Conservation (phyloP, 192 early-diverging fungal genomes). For the Dimargaris cristalligena region DNA sequence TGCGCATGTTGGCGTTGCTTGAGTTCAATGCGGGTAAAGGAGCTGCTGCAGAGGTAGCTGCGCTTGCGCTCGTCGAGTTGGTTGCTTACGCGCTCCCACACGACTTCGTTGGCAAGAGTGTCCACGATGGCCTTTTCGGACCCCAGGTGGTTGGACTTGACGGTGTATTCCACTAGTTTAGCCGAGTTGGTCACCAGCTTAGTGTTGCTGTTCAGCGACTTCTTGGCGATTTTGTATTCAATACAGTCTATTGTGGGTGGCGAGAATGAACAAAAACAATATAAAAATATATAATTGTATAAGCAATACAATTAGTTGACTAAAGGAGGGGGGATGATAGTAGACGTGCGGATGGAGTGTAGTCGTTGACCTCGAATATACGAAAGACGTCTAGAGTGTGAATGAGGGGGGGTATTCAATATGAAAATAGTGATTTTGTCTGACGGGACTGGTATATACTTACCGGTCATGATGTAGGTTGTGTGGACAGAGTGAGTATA, state of each 20-base stretch:
- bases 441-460: too few species aligned
- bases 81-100: background rate
- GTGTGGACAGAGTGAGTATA: too few species aligned
- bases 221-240: slow-evolving; percentile 5
- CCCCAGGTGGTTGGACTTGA: background rate
- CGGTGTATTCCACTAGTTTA: background rate
- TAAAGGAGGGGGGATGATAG: background rate
- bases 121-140: background rate
- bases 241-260: background rate
- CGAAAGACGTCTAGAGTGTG: too few species aligned
- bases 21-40: background rate
- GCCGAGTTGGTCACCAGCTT: background rate
- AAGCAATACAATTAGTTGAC: background rate
- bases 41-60: background rate
- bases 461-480: too few species aligned
- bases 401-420: too few species aligned
- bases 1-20: background rate
- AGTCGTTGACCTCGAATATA: background rate
- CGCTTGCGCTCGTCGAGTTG: background rate
- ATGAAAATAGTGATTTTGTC: background rate
- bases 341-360: background rate
- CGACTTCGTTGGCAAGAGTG: background rate
- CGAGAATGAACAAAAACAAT: background rate
- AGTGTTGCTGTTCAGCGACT: background rate
- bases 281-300: background rate